Base-by-base conservation (phyloP, 805 yeast species). In the Sugiyamaella floridensis region DNA sequence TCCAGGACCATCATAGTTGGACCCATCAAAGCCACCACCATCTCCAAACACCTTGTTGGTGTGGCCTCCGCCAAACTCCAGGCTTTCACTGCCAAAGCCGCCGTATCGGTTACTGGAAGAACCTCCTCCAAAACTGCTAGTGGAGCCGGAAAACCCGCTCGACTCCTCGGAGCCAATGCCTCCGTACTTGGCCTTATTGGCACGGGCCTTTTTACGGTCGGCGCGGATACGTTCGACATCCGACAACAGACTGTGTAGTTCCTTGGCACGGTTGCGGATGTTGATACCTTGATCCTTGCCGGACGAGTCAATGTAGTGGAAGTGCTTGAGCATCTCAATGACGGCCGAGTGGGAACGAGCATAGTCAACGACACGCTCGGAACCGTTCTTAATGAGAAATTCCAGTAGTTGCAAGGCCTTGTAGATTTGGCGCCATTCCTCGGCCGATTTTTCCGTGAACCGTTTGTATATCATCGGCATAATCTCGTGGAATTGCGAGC, bases 361-460 rank as follows among this genome's bases (percentile, higher is more conserved):
- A 60, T 92, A 97, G 70, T 93, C 99, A 55, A 93, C 93, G 59
- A 93, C 89, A 55, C 97, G 77, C 70, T 93, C 99, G 28, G 93
- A 81, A 0, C 99, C 99, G 65, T 92, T 87, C 68, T 88, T 88
- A 58, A 93, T 78, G 61, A 93, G 76, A 67, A 88, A 93, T 63
- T 93, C 99, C 68, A 92, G 78, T 68, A 93, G 77, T 67, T 90
- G 97, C 62, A 93, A 76, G 2, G 97, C 83, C 72, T 93, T 93
- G 74, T 93, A 93, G 59, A 93, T 92, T 69, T 93, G 99, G 67
- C 99, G 82, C 99, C 99, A 93, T 71, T 93, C 98, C 67, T 82
- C 85, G 48, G 97, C 95, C 6, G 93, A 79, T 71, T 93, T 93
- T 68, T 93, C 99, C 6, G 98, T 92, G 72, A 93, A 93, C 58